These are phyloP conservation scores for Colletotrichum sp. DNA, from an alignment of 2,329 filamentous ascomycete species.

Conservation along the genomic window DNA sequence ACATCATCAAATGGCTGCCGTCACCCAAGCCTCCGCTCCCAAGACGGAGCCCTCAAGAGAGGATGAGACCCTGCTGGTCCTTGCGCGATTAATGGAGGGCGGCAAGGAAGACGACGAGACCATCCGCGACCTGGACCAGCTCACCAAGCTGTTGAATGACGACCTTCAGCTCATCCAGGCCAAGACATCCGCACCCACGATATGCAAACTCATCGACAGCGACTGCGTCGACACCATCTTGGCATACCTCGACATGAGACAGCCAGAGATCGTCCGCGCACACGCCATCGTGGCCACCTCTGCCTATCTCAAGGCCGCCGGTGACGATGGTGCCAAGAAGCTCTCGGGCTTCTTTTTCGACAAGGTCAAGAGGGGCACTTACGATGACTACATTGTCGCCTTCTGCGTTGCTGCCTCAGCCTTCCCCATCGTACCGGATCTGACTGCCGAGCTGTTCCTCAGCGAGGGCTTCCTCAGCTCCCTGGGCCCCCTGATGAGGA, in stretches of 20 bases:
- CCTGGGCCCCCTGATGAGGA: constrained; percentile 77
- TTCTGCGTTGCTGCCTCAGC: constrained; percentile 91
- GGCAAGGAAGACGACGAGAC: constrained; percentile 82
- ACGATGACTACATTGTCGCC: constrained; percentile 87
- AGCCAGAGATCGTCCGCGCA: constrained; percentile 74
- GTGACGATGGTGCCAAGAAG: constrained; percentile 71
- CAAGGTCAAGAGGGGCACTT: constrained; percentile 74
- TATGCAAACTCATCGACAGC: constrained; percentile 69
- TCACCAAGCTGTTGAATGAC: constrained; percentile 64
- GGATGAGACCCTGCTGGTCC: constrained; percentile 76
- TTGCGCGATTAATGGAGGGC: constrained; percentile 90
- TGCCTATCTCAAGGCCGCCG: constrained; percentile 80
- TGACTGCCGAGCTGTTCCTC: constrained; percentile 81
- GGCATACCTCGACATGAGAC: constrained; percentile 84
- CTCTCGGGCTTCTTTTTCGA: constrained; percentile 78
- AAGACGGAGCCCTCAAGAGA: constrained; percentile 42
- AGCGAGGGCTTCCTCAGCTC: constrained; percentile 84
- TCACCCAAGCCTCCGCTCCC: constrained; percentile 34
- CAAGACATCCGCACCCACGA: constrained; percentile 49
- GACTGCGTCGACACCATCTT: constrained; percentile 86
- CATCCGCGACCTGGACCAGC: constrained; percentile 60
- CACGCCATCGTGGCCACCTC: constrained; percentile 84
- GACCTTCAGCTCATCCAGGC: constrained; percentile 46
- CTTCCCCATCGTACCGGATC: constrained; percentile 83
- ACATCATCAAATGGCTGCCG: constrained; percentile 34